Percentiles rank a stretch among this genome's conserved stretches.
Conservation (phyloP, 1,284 basidiomycete species). For the Ganoderma sinense region DNA sequence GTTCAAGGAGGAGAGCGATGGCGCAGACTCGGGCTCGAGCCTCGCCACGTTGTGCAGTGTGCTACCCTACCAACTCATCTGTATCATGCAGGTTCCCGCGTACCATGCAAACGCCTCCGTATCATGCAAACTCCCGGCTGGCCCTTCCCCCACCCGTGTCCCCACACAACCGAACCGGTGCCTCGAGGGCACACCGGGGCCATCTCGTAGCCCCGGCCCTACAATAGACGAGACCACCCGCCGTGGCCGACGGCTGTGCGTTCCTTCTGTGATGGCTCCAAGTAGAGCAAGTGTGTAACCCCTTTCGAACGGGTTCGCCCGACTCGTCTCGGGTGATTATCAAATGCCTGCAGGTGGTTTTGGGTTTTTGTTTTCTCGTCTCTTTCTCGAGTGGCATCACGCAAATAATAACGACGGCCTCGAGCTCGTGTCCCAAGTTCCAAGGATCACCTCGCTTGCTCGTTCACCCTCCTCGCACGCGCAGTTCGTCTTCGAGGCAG, state of each 20-base stretch:
- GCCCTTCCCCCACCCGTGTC: neutral
- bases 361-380: neutral
- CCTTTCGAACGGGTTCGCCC: neutral
- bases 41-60: neutral
- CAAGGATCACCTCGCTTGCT: neutral
- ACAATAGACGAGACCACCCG: neutral
- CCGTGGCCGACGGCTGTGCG: conserved; percentile 1
- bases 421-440: neutral
- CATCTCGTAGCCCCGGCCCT: neutral
- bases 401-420: neutral
- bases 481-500: neutral
- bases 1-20: neutral
- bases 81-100: neutral
- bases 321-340: neutral
- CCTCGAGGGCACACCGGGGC: neutral
- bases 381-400: neutral
- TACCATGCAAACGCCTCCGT: neutral
- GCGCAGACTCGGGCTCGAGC: neutral
- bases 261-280: neutral
- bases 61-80: neutral
- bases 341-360: neutral
- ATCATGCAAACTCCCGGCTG: neutral
- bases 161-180: neutral
- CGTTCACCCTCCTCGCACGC: neutral
- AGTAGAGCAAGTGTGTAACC: neutral